phyloP scores from a whole-genome alignment of 257 asterid genomes.

The Lavandula angustifolia region DNA sequence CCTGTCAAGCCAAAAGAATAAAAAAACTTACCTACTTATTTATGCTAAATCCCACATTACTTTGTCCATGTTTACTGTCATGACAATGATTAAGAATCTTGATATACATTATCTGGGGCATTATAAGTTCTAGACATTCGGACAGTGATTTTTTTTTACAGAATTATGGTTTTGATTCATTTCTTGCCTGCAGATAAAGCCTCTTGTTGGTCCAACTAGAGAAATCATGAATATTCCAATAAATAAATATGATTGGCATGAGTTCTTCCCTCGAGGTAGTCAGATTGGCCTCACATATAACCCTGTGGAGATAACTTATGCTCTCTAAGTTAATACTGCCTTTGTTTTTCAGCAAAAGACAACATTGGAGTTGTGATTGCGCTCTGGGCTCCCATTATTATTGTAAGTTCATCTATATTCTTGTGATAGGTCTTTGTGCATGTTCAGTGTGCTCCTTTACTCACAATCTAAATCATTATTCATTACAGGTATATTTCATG shows the following conservation, averaged over 20 bases:
- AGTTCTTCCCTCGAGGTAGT: slow-evolving; percentile 95
- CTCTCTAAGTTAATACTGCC: slow-evolving; percentile 10
- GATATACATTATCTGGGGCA: background rate
- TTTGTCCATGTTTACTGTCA: background rate
- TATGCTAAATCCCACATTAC: background rate
- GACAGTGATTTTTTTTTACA: slow-evolving; percentile 14
- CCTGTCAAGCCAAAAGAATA: slow-evolving; percentile 8
- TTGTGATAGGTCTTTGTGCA: slow-evolving; percentile 25
- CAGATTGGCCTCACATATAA: slow-evolving; percentile 18
- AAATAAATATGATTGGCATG: slow-evolving; percentile 68
- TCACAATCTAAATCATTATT: slow-evolving; percentile 28
- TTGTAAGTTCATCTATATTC: slow-evolving; percentile 53
- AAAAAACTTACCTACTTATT: slow-evolving; percentile 4
- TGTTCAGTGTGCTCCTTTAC: slow-evolving; percentile 27
- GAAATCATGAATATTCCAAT: slow-evolving; percentile 69
- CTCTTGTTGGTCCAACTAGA: slow-evolving; percentile 83
- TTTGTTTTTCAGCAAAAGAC: slow-evolving; percentile 66
- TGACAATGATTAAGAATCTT: background rate
- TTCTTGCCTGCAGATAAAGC: slow-evolving; percentile 69
- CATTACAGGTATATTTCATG: slow-evolving; percentile 90
- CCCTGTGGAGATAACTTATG: slow-evolving; percentile 16
- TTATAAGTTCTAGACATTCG: slow-evolving; percentile 1
- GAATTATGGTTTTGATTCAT: background rate
- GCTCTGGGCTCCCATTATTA: slow-evolving; percentile 87
- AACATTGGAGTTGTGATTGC: slow-evolving; percentile 94